A percentile compares a stretch with the other conserved stretches of the same genome.
Conservation (phyloP, 345 rosid genomes). For the Ceriops decandra region DNA sequence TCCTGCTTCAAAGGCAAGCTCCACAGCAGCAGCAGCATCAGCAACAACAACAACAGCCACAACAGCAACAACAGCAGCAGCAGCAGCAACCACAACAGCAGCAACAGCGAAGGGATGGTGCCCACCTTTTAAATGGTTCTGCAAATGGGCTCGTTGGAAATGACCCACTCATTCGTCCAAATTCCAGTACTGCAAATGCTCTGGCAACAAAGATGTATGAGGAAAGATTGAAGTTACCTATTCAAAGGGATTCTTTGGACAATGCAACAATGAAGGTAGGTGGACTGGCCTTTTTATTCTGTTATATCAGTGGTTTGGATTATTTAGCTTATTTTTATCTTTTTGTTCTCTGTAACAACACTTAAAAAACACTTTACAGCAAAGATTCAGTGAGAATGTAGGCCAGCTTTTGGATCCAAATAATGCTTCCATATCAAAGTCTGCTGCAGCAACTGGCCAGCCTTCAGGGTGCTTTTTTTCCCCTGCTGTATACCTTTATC, state of each 20-base stretch:
- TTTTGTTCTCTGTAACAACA: slow-evolving; percentile 1
- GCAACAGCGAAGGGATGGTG: slow-evolving; percentile 66
- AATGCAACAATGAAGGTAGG: slow-evolving; percentile 80
- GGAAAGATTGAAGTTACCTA: slow-evolving; percentile 71
- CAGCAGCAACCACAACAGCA: slow-evolving; percentile 63
- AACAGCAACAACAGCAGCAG: slow-evolving; percentile 45
- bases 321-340: background rate
- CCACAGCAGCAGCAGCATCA: slow-evolving; percentile 53
- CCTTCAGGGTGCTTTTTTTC: slow-evolving; percentile 70
- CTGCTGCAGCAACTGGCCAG: slow-evolving; percentile 72
- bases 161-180: slow-evolving; percentile 78
- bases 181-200: slow-evolving; percentile 73
- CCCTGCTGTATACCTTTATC: slow-evolving; percentile 16
- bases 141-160: slow-evolving; percentile 76
- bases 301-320: background rate
- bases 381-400: slow-evolving; percentile 79
- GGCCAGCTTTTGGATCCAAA: slow-evolving; percentile 85
- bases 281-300: background rate
- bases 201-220: slow-evolving; percentile 85
- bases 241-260: slow-evolving; percentile 83
- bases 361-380: slow-evolving; percentile 36
- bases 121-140: slow-evolving; percentile 74
- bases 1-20: slow-evolving; percentile 26
- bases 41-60: slow-evolving; percentile 48
- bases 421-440: slow-evolving; percentile 82